These are phyloP conservation scores for Pichia sp. DNA, from an alignment of 1,139 yeast genomes.

Conservation along the genomic window DNA sequence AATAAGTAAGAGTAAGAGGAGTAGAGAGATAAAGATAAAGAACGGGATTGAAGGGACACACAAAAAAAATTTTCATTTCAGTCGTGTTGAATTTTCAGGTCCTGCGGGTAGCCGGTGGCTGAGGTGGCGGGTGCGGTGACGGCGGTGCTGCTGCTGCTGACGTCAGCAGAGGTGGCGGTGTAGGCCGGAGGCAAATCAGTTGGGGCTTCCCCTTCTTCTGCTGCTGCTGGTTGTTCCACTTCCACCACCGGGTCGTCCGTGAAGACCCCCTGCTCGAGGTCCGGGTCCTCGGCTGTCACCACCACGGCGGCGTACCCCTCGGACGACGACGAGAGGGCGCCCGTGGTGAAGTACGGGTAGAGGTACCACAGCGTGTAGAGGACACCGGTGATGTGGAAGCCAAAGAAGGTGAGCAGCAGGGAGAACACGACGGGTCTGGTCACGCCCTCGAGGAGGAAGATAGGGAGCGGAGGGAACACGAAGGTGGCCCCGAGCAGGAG, in stretches of 20 bases:
- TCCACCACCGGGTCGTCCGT: too few species aligned
- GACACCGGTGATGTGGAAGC: conserved; percentile 22
- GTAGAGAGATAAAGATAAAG: too few species aligned
- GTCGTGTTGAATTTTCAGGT: conserved; percentile 2
- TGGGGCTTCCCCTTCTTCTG: too few species aligned
- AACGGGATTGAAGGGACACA: too few species aligned
- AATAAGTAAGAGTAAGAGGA: neutral
- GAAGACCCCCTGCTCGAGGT: too few species aligned
- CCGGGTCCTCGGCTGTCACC: too few species aligned
- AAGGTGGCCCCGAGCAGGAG: conserved; percentile 18
- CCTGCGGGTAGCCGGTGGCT: neutral
- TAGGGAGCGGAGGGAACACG: conserved; percentile 23
- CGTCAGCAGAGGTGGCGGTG: conserved; percentile 20
- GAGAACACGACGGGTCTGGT: conserved; percentile 13
- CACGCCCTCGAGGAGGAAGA: conserved; percentile 18
- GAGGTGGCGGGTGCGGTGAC: neutral
- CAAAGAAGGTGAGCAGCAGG: conserved; percentile 18
- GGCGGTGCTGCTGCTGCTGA: neutral
- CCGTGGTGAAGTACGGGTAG: conserved; percentile 10
- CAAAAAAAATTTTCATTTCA: too few species aligned
- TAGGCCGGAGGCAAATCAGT: conserved; percentile 19
- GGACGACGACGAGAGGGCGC: too few species aligned
- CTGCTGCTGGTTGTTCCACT: too few species aligned
- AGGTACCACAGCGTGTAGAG: conserved; percentile 19
- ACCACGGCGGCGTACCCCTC: too few species aligned